Evolutionary conservation across 1,284 basidiomycete genomes (phyloP), one percentile per base, ranked within the genome.

Genomic region (Ustilago cynodontis): DNA sequence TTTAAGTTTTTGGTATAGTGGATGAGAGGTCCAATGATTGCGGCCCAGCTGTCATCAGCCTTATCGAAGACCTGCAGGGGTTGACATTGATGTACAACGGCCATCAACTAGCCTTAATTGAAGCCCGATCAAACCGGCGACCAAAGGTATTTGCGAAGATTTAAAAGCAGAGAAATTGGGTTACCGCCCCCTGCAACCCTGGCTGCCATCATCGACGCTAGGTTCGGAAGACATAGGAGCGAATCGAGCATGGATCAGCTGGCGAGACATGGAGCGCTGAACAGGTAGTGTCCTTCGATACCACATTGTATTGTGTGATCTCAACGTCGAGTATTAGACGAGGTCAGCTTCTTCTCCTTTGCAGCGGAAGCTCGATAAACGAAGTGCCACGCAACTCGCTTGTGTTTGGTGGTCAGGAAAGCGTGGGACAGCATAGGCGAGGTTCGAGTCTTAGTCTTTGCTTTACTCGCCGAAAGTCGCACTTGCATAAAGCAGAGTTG

Each of bases 381-480:
- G 41, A 41, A 29, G 16, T 45, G 41, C n/a, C 54, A 56, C 26
- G 54, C 54, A 49, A 16, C 57, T 59, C 57, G 47, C 52, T 54
- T 20, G 43, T 24, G 18, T 41, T 28, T 55, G 16, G 39, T 45
- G 10, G 24, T 29, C 13, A 29, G 16, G 26, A 28, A 56, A 56
- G 54, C 54, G 54, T 56, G 54, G 53, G 26, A 45, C 26, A 43
- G 24, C 54, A 29, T 56, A 29, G 54, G 39, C 54, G 54, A 56
- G 54, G 54, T 43, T 43, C 41, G 41, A 43, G 18, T 8, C 18
- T 39, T 11, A 16, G 9, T 26, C 11, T 33, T 53, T 33, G 31
- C 31, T 33, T 11, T 6, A n/a, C n/a, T n/a, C n/a, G n/a, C n/a
- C n/a, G n/a, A n/a, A n/a, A n/a, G n/a, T n/a, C n/a, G n/a, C n/a